A percentile compares a stretch with the other conserved stretches of the same genome.
phyloP scores from a whole-genome alignment of 2,329 filamentous ascomycete genomes.

The Endocalyx cinctus region DNA sequence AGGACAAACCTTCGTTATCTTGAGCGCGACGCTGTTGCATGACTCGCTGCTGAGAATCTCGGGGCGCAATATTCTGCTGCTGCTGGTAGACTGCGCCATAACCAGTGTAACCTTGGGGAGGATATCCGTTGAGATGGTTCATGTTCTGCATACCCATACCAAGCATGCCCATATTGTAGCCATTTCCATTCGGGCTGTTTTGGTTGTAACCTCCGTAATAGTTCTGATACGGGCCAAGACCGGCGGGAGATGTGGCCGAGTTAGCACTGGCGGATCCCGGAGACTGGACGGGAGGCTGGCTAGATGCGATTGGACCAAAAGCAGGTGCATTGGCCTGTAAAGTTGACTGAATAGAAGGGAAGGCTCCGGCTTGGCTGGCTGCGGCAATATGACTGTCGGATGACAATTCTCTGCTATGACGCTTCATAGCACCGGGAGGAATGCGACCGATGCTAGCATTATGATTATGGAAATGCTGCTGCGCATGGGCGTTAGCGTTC shows the following conservation, averaged over 20 bases:
- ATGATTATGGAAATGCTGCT: slow-evolving; percentile 68
- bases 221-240: slow-evolving; percentile 8
- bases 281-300: slow-evolving; percentile 24
- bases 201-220: slow-evolving; percentile 30
- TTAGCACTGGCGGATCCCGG: slow-evolving; percentile 16
- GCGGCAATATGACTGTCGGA: slow-evolving; percentile 38
- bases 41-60: slow-evolving; percentile 71
- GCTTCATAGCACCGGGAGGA: slow-evolving; percentile 61
- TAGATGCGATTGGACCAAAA: slow-evolving; percentile 63
- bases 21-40: slow-evolving; percentile 71
- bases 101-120: slow-evolving; percentile 52
- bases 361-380: slow-evolving; percentile 39
- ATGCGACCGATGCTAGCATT: slow-evolving; percentile 79
- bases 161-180: slow-evolving; percentile 54
- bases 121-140: slow-evolving; percentile 49
- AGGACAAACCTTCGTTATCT: slow-evolving; percentile 61
- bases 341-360: slow-evolving; percentile 62
- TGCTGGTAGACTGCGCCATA: slow-evolving; percentile 48
- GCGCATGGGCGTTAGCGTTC: slow-evolving; percentile 55
- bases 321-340: slow-evolving; percentile 76
- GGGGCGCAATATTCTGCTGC: slow-evolving; percentile 47
- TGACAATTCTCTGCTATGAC: slow-evolving; percentile 70
- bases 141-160: slow-evolving; percentile 66
- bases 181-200: slow-evolving; percentile 22
- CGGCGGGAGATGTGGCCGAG: slow-evolving; percentile 7